Percentiles rank a stretch among this genome's conserved stretches.
These are phyloP conservation scores for Lonicera japonica DNA, from an alignment of 129 eudicot species.

Conservation along the genomic window DNA sequence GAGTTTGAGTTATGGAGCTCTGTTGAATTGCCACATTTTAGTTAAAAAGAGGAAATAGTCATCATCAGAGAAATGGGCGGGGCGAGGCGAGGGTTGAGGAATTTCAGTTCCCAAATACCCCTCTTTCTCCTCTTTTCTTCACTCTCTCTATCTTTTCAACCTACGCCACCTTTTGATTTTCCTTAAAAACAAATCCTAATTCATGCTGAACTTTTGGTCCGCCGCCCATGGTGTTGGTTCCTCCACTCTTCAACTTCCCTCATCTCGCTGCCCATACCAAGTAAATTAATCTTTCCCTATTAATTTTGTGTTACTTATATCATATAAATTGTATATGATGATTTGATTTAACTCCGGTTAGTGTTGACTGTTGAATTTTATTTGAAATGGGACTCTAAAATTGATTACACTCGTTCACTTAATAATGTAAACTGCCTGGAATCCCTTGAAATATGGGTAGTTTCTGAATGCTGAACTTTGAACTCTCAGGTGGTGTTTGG, in stretches of 20 bases:
- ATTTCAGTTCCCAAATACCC: constrained; percentile 27
- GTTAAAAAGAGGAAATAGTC: constrained; percentile 20
- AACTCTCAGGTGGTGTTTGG: too few species aligned
- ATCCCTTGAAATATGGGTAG: too few species aligned
- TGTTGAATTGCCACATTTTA: too few species aligned
- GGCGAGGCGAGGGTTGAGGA: constrained; percentile 35
- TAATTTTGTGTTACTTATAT: not conserved
- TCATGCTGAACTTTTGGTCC: constrained; percentile 42
- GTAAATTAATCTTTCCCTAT: too few species aligned
- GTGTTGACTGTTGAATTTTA: not conserved
- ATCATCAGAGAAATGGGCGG: constrained; percentile 34
- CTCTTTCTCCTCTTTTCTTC: too few species aligned
- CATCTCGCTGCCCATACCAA: constrained; percentile 94
- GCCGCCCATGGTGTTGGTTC: constrained; percentile 94
- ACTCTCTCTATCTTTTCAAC: not conserved
- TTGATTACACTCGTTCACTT: too few species aligned
- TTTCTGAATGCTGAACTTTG: too few species aligned
- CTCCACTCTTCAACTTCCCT: constrained; percentile 96
- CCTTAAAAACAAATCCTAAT: not conserved
- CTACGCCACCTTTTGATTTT: not conserved
- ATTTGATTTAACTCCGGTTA: not conserved
- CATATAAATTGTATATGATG: not conserved
- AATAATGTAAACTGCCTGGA: too few species aligned
- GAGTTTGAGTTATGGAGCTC: too few species aligned
- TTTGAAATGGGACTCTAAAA: not conserved